phyloP scores from a whole-genome alignment of 257 asterid genomes.

The Jacaranda mimosifolia region DNA sequence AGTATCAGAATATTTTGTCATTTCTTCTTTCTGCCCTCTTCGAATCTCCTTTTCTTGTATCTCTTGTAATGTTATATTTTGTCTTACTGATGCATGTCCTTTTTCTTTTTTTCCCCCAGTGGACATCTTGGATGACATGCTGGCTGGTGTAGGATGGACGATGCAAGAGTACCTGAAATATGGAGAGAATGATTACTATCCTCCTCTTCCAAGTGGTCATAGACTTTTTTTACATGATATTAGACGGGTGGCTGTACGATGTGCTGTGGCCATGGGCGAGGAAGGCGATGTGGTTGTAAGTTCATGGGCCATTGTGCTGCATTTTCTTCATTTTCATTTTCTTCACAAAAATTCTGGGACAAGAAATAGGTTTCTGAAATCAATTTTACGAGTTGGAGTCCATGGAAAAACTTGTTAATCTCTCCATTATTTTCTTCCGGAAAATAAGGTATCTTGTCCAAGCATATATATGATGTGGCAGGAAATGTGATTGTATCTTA shows the following conservation, averaged over 20 bases:
- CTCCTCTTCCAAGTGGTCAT: conserved; percentile 94
- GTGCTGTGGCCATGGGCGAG: conserved; percentile 99
- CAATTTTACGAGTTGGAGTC: not conserved
- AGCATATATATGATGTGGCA: too few species aligned
- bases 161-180: conserved; percentile 96
- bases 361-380: conserved; percentile 2
- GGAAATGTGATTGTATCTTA: too few species aligned
- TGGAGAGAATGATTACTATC: conserved; percentile 96
- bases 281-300: conserved; percentile 98
- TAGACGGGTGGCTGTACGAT: conserved; percentile 94
- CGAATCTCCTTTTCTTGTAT: too few species aligned
- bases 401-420: not conserved
- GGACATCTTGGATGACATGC: conserved; percentile 96
- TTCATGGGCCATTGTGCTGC: conserved; percentile 26
- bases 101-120: conserved; percentile 51
- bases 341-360: conserved; percentile 13
- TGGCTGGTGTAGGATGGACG: conserved; percentile 93
- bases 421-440: too few species aligned
- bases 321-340: conserved; percentile 13
- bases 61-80: conserved; percentile 8
- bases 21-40: too few species aligned
- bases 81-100: conserved; percentile 17
- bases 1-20: too few species aligned
- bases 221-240: conserved; percentile 92
- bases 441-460: too few species aligned